Conservation (phyloP, 768 basidiomycete species). For the Boletus rubescentipes region DNA sequence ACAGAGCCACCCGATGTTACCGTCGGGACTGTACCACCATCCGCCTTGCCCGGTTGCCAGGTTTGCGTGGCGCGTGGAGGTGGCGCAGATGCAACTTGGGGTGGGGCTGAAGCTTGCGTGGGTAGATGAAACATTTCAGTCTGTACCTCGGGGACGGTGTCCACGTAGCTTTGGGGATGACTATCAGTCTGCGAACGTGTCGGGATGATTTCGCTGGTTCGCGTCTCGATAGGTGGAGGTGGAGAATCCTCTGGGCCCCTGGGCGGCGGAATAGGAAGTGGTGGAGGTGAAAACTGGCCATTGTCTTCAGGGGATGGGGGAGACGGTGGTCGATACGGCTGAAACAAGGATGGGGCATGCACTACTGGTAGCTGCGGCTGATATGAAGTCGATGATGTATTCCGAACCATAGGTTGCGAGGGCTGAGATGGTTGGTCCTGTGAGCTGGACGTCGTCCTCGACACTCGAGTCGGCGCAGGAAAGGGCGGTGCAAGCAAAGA, state of each 20-base stretch:
- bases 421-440: slow-evolving; percentile 21
- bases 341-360: slow-evolving; percentile 26
- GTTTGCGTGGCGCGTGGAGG: slow-evolving; percentile 2
- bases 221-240: slow-evolving; percentile 20
- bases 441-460: slow-evolving; percentile 24
- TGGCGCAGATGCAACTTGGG: neutral
- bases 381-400: slow-evolving; percentile 10
- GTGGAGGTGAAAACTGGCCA: slow-evolving; percentile 29
- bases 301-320: slow-evolving; percentile 12
- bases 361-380: slow-evolving; percentile 13
- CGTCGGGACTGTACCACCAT: neutral
- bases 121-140: slow-evolving; percentile 28
- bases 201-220: slow-evolving; percentile 27
- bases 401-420: slow-evolving; percentile 13
- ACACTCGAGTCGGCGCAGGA: slow-evolving; percentile 25
- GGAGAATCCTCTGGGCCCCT: slow-evolving; percentile 24
- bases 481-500: slow-evolving; percentile 27
- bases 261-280: slow-evolving; percentile 31
- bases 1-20: neutral
- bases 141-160: slow-evolving; percentile 14
- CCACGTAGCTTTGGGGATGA: neutral
- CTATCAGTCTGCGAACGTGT: slow-evolving; percentile 15
- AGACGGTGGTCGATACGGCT: slow-evolving; percentile 24
- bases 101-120: neutral
- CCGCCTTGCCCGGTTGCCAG: slow-evolving; percentile 6